These are phyloP conservation scores for Podila horticola DNA, from an alignment of 192 early-diverging fungal genomes.

Conservation along the genomic window DNA sequence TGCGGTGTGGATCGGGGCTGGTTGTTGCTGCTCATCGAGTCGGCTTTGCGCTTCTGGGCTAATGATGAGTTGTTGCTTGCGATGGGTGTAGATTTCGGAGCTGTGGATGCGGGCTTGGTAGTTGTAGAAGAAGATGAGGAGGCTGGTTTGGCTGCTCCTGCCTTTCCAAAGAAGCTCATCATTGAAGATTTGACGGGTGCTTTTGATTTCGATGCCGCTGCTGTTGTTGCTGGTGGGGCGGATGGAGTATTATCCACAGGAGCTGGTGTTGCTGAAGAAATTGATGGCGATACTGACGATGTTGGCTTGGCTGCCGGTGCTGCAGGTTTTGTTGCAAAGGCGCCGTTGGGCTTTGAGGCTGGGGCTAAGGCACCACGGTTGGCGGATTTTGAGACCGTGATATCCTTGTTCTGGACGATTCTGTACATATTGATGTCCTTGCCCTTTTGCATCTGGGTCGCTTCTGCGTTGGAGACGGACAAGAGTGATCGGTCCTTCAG, in stretches of 20 bases:
- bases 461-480: conserved; percentile 28
- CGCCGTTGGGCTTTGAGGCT: background rate
- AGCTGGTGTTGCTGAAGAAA: background rate
- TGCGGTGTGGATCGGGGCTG: background rate
- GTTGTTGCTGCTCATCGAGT: conserved; percentile 3
- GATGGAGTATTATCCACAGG: background rate
- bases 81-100: background rate
- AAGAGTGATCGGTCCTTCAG: conserved; percentile 33
- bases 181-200: conserved; percentile 16
- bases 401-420: conserved; percentile 15
- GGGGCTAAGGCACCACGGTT: background rate
- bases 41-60: conserved; percentile 40
- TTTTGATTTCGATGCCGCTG: background rate
- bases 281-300: background rate
- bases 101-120: background rate
- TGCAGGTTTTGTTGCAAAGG: background rate
- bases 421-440: conserved; percentile 40
- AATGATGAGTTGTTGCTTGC: conserved; percentile 14
- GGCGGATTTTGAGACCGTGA: conserved; percentile 16
- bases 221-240: background rate
- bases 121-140: background rate
- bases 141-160: conserved; percentile 8
- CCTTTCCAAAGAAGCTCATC: conserved; percentile 46
- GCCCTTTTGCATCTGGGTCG: conserved; percentile 31
- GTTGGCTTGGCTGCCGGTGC: background rate